These are phyloP conservation scores for Lichtheimia corymbifera DNA, from an alignment of 371 early-diverging fungal genomes.

Conservation along the genomic window DNA sequence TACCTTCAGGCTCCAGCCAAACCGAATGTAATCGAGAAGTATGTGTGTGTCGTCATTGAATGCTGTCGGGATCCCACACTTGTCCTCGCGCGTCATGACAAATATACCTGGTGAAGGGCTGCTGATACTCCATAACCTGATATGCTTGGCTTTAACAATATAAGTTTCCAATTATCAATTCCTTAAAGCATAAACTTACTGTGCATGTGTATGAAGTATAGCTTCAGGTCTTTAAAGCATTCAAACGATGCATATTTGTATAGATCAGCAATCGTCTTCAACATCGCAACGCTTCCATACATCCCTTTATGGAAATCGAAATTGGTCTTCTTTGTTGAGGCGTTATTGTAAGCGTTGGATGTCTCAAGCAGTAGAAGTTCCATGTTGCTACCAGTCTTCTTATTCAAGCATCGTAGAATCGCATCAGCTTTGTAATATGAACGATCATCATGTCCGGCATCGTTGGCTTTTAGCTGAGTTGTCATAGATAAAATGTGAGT, in stretches of 20 bases:
- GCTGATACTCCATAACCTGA: slow-evolving; percentile 9
- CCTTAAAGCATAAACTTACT: slow-evolving; percentile 7
- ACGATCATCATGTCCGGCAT: slow-evolving; percentile 2
- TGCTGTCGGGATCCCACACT: slow-evolving; percentile 1
- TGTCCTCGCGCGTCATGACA: slow-evolving; percentile 8
- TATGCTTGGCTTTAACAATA: slow-evolving; percentile 3
- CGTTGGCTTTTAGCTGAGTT: slow-evolving; percentile 2
- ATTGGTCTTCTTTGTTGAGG: background rate
- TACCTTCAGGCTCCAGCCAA: slow-evolving; percentile 9
- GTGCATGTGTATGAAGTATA: slow-evolving; percentile 8
- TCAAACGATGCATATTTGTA: slow-evolving; percentile 7
- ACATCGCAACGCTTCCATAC: slow-evolving; percentile 9
- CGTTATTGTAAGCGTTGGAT: slow-evolving; percentile 7
- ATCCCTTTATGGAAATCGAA: slow-evolving; percentile 15
- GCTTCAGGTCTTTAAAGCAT: slow-evolving; percentile 1
- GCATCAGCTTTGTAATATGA: slow-evolving; percentile 11
- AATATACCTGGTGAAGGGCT: slow-evolving; percentile 2
- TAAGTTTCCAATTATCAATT: background rate
- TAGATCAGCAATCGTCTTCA: slow-evolving; percentile 8
- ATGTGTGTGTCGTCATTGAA: slow-evolving; percentile 5
- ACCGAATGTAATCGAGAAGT: slow-evolving; percentile 7
- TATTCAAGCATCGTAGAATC: background rate
- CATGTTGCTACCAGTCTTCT: background rate
- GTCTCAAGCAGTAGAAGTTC: slow-evolving; percentile 5
- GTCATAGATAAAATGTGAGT: slow-evolving; percentile 13